Base-by-base conservation (phyloP, 2,329 filamentous ascomycete species). In the Dactylella cylindrospora region DNA sequence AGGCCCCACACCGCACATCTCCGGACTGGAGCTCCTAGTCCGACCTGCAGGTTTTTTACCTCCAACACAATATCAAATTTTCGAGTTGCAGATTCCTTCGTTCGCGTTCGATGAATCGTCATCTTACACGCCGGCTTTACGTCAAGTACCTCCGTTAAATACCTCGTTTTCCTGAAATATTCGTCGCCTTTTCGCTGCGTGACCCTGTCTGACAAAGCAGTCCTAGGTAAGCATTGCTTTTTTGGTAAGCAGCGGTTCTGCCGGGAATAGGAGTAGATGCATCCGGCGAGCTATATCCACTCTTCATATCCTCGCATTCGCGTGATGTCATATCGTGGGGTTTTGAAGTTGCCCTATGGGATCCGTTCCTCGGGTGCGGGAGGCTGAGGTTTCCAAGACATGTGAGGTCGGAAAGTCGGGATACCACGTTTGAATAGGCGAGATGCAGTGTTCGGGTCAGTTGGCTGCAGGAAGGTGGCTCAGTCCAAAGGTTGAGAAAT, bases 21-120 rank as follows among this genome's bases (percentile, higher is more conserved):
- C 49, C 57, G n/a, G 49, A 44, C 43, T 33, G 39, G 53, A 62
- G 57, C 57, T 62, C 57, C 57, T 53, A 53, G 28, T 33, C 43
- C 19, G 10, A 32, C 45, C 28, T 51, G 45, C 54, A 52, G n/a
- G n/a, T n/a, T n/a, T 39, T 19, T 8, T 32, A 33, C 43, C 31
- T 43, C 44, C 47, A 62, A 62, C 57, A 62, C 52, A n/a, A 47
- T 46, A 41, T 43, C n/a, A 43, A 54, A 50, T 13, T 23, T 40
- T 46, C 31, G 17, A 29, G 51, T 28, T 13, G 20, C 36, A 28
- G 40, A 40, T 22, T 3, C 38, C 5, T 19, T 32, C 28, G 45
- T 32, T 15, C 25, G 15, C 22, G 23, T n/a, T n/a, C n/a, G n/a
- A n/a, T 13, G 32, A 49, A 62, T 50, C 49, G 57, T 62, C 57